Conservation (phyloP, 2,329 filamentous ascomycete genomes). For the Ascochyta viciae-villosae region DNA sequence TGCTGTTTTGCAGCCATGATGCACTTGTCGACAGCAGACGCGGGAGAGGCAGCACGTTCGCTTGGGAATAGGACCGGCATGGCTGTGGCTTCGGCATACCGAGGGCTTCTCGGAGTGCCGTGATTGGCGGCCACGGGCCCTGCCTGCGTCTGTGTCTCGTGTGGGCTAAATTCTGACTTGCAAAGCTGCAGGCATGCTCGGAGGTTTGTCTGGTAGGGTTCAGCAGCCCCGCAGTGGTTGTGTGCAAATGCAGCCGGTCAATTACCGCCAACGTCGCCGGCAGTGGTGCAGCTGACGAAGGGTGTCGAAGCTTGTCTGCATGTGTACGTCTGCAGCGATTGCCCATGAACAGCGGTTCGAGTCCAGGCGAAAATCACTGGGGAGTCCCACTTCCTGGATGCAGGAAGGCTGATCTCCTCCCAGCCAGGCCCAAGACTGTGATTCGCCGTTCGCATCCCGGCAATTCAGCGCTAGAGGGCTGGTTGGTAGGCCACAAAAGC, state of each 20-base stretch:
- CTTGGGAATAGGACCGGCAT: slow-evolving; percentile 2
- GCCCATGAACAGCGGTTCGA: slow-evolving; percentile 17
- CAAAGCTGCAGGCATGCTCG: slow-evolving; percentile 11
- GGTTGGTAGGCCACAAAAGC: slow-evolving; percentile 19
- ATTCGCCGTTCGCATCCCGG: slow-evolving; percentile 21
- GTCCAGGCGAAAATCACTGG: slow-evolving; percentile 11
- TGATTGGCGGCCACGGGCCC: slow-evolving; percentile 14
- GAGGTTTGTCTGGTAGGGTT: slow-evolving; percentile 11
- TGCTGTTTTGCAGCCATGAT: slow-evolving; percentile 3
- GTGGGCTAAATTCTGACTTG: slow-evolving; percentile 9
- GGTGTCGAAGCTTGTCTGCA: not conserved
- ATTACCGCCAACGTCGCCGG: slow-evolving; percentile 1
- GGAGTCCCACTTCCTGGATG: slow-evolving; percentile 13
- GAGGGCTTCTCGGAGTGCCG: slow-evolving; percentile 9
- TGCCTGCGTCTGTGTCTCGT: slow-evolving; percentile 5
- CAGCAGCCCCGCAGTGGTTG: slow-evolving; percentile 7
- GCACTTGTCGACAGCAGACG: not conserved
- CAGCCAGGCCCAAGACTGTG: slow-evolving; percentile 14
- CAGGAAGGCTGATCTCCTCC: slow-evolving; percentile 17
- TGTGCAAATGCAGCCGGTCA: slow-evolving; percentile 1
- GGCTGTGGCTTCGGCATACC: slow-evolving; percentile 15
- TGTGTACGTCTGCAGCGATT: slow-evolving; percentile 13
- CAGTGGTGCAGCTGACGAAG: slow-evolving; percentile 9
- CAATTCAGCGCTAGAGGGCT: slow-evolving; percentile 14
- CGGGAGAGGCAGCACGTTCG: slow-evolving; percentile 4